Evolutionary conservation across 2,329 filamentous ascomycete species (phyloP).

Genomic region (Pleurostoma richardsiae): DNA sequence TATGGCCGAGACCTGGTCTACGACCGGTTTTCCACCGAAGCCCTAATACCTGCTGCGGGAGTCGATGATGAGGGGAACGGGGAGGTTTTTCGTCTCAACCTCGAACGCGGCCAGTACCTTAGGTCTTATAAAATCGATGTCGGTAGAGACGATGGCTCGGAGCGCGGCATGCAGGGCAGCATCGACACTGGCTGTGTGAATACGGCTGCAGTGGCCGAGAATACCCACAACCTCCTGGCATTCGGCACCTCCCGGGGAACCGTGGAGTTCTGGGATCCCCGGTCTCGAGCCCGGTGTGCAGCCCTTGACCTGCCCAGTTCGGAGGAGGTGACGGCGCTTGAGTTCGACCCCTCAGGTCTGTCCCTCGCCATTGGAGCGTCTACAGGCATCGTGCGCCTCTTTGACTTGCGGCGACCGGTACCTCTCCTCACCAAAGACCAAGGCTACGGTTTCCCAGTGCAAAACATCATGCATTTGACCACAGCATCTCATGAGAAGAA

Average conservation of each 20-base stretch:
- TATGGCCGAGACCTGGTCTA: constrained; percentile 90
- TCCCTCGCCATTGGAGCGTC: constrained; percentile 85
- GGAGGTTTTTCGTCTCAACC: constrained; percentile 87
- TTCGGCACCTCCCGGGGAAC: constrained; percentile 96
- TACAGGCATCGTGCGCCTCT: constrained; percentile 81
- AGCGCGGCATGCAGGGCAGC: constrained; percentile 77
- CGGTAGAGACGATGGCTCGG: constrained; percentile 71
- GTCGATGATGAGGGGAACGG: constrained; percentile 80
- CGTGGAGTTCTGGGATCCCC: constrained; percentile 93
- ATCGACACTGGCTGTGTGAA: constrained; percentile 85
- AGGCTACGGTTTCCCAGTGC: constrained; percentile 88
- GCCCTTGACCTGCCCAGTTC: constrained; percentile 60
- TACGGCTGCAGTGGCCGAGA: constrained; percentile 78
- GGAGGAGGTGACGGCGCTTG: constrained; percentile 77
- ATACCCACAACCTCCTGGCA: constrained; percentile 82
- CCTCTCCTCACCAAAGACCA: constrained; percentile 90
- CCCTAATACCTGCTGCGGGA: constrained; percentile 81
- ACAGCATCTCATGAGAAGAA: constrained; percentile 75
- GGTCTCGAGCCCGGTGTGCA: constrained; percentile 76
- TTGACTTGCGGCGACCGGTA: constrained; percentile 83
- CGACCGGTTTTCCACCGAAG: constrained; percentile 76
- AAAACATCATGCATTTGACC: constrained; percentile 72
- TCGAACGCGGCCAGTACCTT: constrained; percentile 92
- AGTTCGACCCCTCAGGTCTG: constrained; percentile 80
- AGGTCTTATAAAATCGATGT: constrained; percentile 89